Evolutionary conservation across 2,329 filamentous ascomycete genomes (phyloP), one percentile per base, ranked within the genome.

Genomic region (Hymenoscyphus albidus): DNA sequence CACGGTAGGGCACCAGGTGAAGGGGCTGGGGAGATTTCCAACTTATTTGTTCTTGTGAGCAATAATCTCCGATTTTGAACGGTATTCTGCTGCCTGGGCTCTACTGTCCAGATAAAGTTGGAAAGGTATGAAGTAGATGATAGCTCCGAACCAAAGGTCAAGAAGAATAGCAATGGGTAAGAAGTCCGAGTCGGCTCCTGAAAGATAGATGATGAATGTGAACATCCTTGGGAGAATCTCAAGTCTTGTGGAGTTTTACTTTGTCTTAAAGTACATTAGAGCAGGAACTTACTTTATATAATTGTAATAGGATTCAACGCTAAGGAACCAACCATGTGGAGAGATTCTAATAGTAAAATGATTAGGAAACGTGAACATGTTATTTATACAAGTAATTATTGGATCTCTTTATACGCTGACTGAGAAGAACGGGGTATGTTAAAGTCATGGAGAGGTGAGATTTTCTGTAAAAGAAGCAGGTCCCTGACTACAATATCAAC

Each of bases 151-250:
- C 55, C 31, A 58, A 31, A 58, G 31, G 22, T 27, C 55, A 58
- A 58, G 22, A 58, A 58, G 32, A 58, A 58, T 39, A 31, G 32
- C 22, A 58, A 35, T 31, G 56, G n/a, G 32, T 38, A 58, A 58
- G 56, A 58, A 32, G 1, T 31, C 32, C 16, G 16, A 32, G 32
- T 58, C 27, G 32, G 56, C 32, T 58, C 32, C 32, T 58, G 32
- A 58, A 32, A 58, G 56, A 42, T 16, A 42, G 40, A 42, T 6
- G 14, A 42, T 42, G 40, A 42, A 42, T 42, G 40, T 42, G 40
- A 42, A 42, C 14, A 42, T 42, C 13, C 13, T 42, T 42, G 2
- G 40, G 40, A 16, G 40, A 42, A 42, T 42, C 40, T 42, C 13
- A 42, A 42, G 40, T 42, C 40, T 42, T 42, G 40, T 42, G 6